Evolutionary conservation across 108 stramenopile genomes (phyloP).

Genomic region (Fragilariopsis cylindrus): DNA sequence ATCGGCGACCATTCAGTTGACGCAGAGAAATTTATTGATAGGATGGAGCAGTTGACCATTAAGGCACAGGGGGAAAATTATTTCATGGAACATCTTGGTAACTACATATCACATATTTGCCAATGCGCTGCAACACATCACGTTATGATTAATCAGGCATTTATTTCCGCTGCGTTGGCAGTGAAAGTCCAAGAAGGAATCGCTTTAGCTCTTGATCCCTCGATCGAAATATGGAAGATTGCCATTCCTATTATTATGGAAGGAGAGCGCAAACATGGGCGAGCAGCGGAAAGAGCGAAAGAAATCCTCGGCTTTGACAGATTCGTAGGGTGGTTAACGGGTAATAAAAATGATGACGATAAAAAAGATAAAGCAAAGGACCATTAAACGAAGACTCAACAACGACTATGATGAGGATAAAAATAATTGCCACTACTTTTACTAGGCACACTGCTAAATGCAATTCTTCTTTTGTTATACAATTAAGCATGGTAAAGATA

Average conservation of each 20-base stretch:
- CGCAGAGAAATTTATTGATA: constrained; percentile 48
- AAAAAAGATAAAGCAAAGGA: constrained; percentile 53
- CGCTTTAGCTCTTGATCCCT: constrained; percentile 57
- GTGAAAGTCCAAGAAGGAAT: constrained; percentile 72
- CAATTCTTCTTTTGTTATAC: too few relatives aligned
- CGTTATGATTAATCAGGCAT: constrained; percentile 57
- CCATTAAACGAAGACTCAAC: constrained; percentile 44
- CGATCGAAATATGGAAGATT: constrained; percentile 42
- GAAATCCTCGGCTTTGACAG: constrained; percentile 11
- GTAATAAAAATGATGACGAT: constrained; percentile 44
- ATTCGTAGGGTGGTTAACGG: constrained; percentile 20
- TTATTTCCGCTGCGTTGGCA: constrained; percentile 57
- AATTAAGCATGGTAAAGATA: too few relatives aligned
- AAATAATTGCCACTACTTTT: too few relatives aligned
- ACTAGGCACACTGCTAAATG: too few relatives aligned
- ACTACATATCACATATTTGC: constrained; percentile 57
- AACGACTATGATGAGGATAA: not conserved
- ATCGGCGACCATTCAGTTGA: constrained; percentile 31
- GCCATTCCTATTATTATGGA: constrained; percentile 62
- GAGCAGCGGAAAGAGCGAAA: constrained; percentile 16
- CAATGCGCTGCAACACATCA: constrained; percentile 53
- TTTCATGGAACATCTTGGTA: constrained; percentile 55
- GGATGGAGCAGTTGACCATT: constrained; percentile 43
- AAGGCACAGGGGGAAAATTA: constrained; percentile 38
- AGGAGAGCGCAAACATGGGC: constrained; percentile 33